Conservation (phyloP, 2,329 filamentous ascomycete species). For the Helminthosporium solani region DNA sequence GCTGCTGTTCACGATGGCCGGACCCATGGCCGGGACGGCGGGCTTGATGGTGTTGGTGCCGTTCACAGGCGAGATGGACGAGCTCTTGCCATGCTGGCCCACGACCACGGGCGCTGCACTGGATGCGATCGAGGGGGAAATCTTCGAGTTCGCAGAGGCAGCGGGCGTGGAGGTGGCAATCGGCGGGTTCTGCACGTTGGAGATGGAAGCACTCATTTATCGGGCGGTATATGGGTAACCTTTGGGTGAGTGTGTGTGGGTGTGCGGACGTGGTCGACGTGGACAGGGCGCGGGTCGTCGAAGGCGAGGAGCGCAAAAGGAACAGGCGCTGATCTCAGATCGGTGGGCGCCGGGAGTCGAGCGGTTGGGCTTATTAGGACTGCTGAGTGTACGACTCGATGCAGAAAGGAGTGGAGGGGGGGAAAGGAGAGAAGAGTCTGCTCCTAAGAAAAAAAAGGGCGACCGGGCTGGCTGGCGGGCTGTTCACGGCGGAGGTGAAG, state of each 20-base stretch:
- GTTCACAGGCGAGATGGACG: constrained; percentile 73
- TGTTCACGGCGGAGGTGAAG: constrained; percentile 35
- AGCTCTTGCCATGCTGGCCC: constrained; percentile 47
- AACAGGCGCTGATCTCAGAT: constrained; percentile 35
- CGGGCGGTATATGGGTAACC: constrained; percentile 2
- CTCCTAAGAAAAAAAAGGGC: constrained; percentile 27
- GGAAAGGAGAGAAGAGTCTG: constrained; percentile 23
- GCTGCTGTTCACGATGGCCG: constrained; percentile 64
- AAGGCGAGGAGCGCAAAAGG: background rate
- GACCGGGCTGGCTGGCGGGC: constrained; percentile 39
- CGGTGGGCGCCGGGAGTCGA: constrained; percentile 22
- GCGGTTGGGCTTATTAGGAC: constrained; percentile 26
- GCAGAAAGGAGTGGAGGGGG: constrained; percentile 29
- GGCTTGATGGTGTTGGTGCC: constrained; percentile 73
- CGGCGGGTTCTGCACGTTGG: constrained; percentile 52
- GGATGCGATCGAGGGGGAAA: constrained; percentile 53
- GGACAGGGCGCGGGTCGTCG: constrained; percentile 15
- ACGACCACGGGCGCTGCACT: constrained; percentile 54
- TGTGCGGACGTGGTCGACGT: constrained; percentile 14
- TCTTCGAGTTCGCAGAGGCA: constrained; percentile 50
- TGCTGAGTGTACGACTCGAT: constrained; percentile 26
- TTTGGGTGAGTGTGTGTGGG: constrained; percentile 6
- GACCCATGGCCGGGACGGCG: constrained; percentile 62
- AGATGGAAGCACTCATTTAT: constrained; percentile 62
- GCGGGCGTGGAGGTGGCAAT: constrained; percentile 50